Percentiles rank a stretch among this genome's conserved stretches.
Evolutionary conservation across 2,329 filamentous ascomycete species (phyloP).

Genomic region (Myotisia sp.): DNA sequence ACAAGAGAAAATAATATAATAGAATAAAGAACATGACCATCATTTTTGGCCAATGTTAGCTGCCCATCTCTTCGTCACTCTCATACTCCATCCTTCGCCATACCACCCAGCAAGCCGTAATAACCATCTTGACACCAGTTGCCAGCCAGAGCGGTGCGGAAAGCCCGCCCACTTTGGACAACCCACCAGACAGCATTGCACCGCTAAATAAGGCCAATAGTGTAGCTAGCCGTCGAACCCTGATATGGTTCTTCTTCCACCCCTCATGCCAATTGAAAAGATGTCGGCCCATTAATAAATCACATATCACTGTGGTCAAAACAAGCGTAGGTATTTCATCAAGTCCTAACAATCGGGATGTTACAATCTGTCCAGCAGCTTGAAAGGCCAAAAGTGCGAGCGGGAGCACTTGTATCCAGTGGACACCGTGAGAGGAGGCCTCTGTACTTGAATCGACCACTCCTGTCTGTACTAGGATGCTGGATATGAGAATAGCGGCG

Average conservation of each 20-base stretch:
- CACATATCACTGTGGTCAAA: constrained; percentile 27
- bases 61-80: neutral
- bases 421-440: constrained; percentile 19
- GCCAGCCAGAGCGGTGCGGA: constrained; percentile 29
- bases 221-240: constrained; percentile 23
- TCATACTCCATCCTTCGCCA: constrained; percentile 19
- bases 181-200: constrained; percentile 27
- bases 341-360: constrained; percentile 23
- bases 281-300: constrained; percentile 25
- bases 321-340: constrained; percentile 32
- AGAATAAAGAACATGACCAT: neutral
- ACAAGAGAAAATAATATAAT: neutral
- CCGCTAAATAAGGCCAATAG: constrained; percentile 28
- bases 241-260: constrained; percentile 19
- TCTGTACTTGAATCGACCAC: constrained; percentile 21
- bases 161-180: constrained; percentile 24
- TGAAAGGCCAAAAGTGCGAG: constrained; percentile 29
- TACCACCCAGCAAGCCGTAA: constrained; percentile 24
- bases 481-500: constrained; percentile 20
- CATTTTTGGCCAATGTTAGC: no score
- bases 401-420: constrained; percentile 26
- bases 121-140: constrained; percentile 22
- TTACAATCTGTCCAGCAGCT: constrained; percentile 27
- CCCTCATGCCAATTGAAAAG: constrained; percentile 12
- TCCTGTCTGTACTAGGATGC: constrained; percentile 22